A percentile compares a stretch with the other conserved stretches of the same genome.
These are phyloP conservation scores for Zygotorulaspora mrakii DNA, from an alignment of 1,139 yeast species.

Conservation along the genomic window DNA sequence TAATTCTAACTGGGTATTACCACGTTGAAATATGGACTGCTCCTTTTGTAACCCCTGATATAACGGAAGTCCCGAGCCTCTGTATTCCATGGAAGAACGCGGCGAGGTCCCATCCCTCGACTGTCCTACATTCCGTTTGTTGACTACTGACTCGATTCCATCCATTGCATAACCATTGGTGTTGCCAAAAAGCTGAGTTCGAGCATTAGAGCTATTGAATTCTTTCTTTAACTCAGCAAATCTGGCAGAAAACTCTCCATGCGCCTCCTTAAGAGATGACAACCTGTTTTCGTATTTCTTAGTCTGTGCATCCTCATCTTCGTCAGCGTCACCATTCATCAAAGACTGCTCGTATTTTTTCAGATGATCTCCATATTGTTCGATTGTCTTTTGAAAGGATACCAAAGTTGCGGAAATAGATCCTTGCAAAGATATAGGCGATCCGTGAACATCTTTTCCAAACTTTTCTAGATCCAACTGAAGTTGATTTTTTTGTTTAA, in stretches of 20 bases:
- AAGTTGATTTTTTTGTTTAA: slow-evolving; percentile 74
- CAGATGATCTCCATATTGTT: slow-evolving; percentile 63
- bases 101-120: slow-evolving; percentile 29
- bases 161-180: slow-evolving; percentile 25
- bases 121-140: slow-evolving; percentile 24
- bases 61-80: slow-evolving; percentile 39
- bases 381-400: slow-evolving; percentile 68
- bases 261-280: slow-evolving; percentile 56
- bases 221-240: slow-evolving; percentile 61
- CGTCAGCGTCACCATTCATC: slow-evolving; percentile 11
- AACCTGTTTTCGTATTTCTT: slow-evolving; percentile 63
- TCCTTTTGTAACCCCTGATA: slow-evolving; percentile 71
- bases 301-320: slow-evolving; percentile 11
- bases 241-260: slow-evolving; percentile 51
- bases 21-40: slow-evolving; percentile 58
- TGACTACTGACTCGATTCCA: slow-evolving; percentile 26
- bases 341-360: slow-evolving; percentile 57
- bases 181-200: slow-evolving; percentile 28
- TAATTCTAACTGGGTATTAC: slow-evolving; percentile 80
- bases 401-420: slow-evolving; percentile 80
- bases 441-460: slow-evolving; percentile 60
- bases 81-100: slow-evolving; percentile 11
- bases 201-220: slow-evolving; percentile 51
- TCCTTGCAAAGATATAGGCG: slow-evolving; percentile 74
- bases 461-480: slow-evolving; percentile 65